A percentile compares a stretch with the other conserved stretches of the same genome.
Conservation (phyloP, 306 rosid species). For the Lupinus albus region DNA sequence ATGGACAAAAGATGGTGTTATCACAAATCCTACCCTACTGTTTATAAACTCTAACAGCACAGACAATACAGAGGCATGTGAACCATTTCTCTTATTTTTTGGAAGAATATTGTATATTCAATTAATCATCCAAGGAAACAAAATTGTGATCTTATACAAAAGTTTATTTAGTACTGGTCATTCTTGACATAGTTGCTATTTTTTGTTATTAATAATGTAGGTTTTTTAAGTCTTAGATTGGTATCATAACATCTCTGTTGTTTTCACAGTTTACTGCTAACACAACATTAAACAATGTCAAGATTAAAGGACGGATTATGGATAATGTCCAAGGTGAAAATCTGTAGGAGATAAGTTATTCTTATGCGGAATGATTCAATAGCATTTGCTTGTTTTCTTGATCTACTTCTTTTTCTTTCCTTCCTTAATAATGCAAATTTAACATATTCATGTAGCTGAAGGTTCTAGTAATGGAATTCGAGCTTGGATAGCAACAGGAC, state of each 20-base stretch:
- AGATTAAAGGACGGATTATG: too few relatives aligned
- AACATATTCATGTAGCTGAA: neutral
- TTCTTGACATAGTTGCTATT: neutral
- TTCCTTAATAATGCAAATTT: too few relatives aligned
- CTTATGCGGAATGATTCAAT: too few relatives aligned
- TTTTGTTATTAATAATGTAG: neutral
- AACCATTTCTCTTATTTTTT: neutral
- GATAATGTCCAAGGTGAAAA: too few relatives aligned
- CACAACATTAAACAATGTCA: too few relatives aligned
- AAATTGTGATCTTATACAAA: too few relatives aligned
- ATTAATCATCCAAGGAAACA: too few relatives aligned
- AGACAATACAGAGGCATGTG: constrained; percentile 68
- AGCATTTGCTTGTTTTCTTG: too few relatives aligned
- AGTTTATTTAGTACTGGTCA: too few relatives aligned
- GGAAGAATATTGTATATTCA: too few relatives aligned
- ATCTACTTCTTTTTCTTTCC: too few relatives aligned
- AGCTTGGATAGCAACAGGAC: constrained; percentile 72
- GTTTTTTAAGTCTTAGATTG: neutral
- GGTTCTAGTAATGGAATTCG: constrained; percentile 50
- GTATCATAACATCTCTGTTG: neutral
- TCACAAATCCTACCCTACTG: constrained; percentile 65
- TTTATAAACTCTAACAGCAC: constrained; percentile 65
- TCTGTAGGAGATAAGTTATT: neutral
- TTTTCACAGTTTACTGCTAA: constrained; percentile 53
- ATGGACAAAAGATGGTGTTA: constrained; percentile 46